These are phyloP conservation scores for Cryptococcus sp. DNA, from an alignment of 1,284 basidiomycete genomes.

Conservation along the genomic window DNA sequence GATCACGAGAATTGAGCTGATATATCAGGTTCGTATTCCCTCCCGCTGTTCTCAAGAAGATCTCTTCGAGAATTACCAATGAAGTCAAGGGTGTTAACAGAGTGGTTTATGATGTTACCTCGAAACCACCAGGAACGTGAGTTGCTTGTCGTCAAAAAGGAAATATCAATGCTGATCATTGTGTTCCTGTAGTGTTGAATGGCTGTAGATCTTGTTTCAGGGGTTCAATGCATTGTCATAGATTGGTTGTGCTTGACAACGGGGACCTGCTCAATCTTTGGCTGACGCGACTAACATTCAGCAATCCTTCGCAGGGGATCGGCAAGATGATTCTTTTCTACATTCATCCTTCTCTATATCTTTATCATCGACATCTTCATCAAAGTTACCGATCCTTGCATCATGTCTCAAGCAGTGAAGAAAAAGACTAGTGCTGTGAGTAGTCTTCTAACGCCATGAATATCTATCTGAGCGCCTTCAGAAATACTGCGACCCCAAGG, in stretches of 20 bases:
- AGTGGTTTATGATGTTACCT: conserved; percentile 93
- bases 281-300: background rate
- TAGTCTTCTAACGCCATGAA: background rate
- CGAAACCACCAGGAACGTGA: conserved; percentile 83
- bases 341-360: background rate
- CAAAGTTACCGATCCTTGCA: background rate
- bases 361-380: background rate
- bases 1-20: background rate
- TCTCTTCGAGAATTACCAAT: conserved; percentile 97
- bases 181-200: conserved; percentile 30
- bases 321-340: background rate
- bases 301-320: background rate
- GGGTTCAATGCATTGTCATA: background rate
- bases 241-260: background rate
- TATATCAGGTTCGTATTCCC: conserved; percentile 81
- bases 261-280: background rate
- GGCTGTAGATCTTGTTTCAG: conserved; percentile 23
- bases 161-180: background rate
- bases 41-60: conserved; percentile 79
- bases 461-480: background rate
- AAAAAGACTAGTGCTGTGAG: background rate
- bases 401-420: background rate
- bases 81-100: conserved; percentile 84
- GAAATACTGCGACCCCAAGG: background rate
- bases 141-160: conserved; percentile 23